These are phyloP conservation scores for Globisporangium irregulare DNA, from an alignment of 352 stramenopile species.

Conservation along the genomic window DNA sequence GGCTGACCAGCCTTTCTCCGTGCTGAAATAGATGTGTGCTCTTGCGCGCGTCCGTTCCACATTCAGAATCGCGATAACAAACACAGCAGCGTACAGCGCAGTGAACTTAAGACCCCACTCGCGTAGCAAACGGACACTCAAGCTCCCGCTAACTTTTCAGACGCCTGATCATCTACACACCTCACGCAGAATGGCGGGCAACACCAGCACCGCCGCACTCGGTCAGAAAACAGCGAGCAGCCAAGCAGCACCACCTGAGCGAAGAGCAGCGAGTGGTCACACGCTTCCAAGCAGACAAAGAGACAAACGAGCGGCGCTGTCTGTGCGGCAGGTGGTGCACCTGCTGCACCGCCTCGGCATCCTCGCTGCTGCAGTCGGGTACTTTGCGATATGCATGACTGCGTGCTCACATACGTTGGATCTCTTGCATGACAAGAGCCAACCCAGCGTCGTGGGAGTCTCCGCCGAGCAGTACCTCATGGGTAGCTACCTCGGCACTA, in stretches of 20 bases:
- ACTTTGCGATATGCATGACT: background rate
- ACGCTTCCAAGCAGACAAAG: background rate
- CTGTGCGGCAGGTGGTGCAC: background rate
- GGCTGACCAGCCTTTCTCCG: too few species aligned
- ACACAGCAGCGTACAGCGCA: too few species aligned
- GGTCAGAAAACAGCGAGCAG: too few species aligned
- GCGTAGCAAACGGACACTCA: too few species aligned
- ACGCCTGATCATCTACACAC: too few species aligned
- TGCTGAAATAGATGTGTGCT: too few species aligned
- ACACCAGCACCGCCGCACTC: too few species aligned
- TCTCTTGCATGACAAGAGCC: conserved; percentile 11
- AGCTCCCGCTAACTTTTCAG: too few species aligned
- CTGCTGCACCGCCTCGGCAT: conserved; percentile 4
- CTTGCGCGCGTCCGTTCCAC: too few species aligned
- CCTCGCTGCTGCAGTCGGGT: background rate
- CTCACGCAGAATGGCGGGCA: too few species aligned
- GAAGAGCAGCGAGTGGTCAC: background rate
- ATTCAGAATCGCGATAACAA: too few species aligned
- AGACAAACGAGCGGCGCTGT: background rate
- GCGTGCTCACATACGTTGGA: background rate
- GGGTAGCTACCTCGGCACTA: conserved; percentile 24
- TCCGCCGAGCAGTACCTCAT: conserved; percentile 25
- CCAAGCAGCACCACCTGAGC: background rate
- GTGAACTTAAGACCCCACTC: too few species aligned
- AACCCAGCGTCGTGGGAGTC: conserved; percentile 15